These are phyloP conservation scores for Gracilariopsis chorda DNA, from an alignment of 23 red algal species.

Conservation along the genomic window DNA sequence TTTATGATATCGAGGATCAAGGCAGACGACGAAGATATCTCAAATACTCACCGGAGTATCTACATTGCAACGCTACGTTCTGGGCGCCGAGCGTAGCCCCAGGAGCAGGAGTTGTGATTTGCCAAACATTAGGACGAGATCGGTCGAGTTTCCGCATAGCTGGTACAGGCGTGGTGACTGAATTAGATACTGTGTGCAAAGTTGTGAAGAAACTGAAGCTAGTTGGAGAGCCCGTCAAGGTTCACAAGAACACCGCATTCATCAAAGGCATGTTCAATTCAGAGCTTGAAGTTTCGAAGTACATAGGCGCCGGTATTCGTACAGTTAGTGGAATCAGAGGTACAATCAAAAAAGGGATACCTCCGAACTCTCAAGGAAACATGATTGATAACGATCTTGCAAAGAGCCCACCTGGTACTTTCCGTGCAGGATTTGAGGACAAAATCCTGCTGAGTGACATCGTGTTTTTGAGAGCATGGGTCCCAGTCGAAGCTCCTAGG, in stretches of 20 bases:
- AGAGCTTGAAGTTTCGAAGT: constrained; percentile 93
- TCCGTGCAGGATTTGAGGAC: constrained; percentile 99
- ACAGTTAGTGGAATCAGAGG: constrained; percentile 91
- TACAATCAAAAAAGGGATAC: constrained; percentile 85
- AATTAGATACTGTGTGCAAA: constrained; percentile 71
- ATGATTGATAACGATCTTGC: constrained; percentile 48
- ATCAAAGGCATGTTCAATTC: constrained; percentile 98
- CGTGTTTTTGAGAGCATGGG: constrained; percentile 98
- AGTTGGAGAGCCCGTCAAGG: constrained; percentile 84
- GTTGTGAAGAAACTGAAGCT: constrained; percentile 99
- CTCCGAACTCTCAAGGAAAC: constrained; percentile 15
- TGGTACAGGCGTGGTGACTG: constrained; percentile 84
- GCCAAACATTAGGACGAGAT: constrained; percentile 75
- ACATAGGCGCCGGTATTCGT: constrained; percentile 86
- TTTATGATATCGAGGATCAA: constrained; percentile 85
- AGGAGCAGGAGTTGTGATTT: constrained; percentile 81
- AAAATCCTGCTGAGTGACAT: constrained; percentile 87
- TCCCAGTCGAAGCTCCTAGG: constrained; percentile 74
- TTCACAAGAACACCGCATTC: constrained; percentile 98
- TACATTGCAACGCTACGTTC: constrained; percentile 96
- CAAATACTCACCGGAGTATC: constrained; percentile 95
- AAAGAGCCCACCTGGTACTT: constrained; percentile 85
- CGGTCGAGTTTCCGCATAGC: constrained; percentile 81
- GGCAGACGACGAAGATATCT: constrained; percentile 75
- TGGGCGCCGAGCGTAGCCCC: constrained; percentile 74